Evolutionary conservation across 2,329 filamentous ascomycete species (phyloP), one percentile per base, ranked within the genome.

Genomic region (Fusarium proliferatum): DNA sequence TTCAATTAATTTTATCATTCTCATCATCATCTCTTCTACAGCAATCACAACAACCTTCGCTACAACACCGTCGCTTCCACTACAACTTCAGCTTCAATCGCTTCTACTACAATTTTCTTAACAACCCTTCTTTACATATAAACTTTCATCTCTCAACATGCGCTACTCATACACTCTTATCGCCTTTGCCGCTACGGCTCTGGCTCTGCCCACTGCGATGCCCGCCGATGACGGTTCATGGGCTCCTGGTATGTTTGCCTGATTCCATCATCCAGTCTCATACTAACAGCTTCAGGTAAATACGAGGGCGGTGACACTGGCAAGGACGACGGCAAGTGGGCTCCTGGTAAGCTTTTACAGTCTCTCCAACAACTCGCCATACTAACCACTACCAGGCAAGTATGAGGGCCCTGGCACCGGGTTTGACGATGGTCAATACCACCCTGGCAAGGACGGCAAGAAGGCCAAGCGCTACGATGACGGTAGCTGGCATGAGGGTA

Each of bases 131-230:
- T 36, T 33, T 51, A 7, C 26, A 12, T 33, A 10, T 28, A 5
- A 26, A 8, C 11, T 15, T 43, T 33, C 9, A 11, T 30, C n/a
- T 39, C 9, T 49, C 41, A 73, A 15, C 6, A 76, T 76, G 74
- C 74, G 73, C 36, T 76, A 76, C 69, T 75, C 71, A 12, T 70
- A 57, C 65, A 73, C 74, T 45, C 15, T 76, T 16, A 51, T 76
- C 45, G 73, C 68, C 58, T 74, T 76, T 68, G 74, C 74, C 66
- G 68, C 60, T 23, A 76, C 68, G 58, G 73, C 73, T 67, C 56
- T 76, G 61, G 73, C 73, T 11, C 71, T 76, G 5, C 73, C 73
- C 39, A 70, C 73, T 21, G 58, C 67, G 10, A 76, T 70, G 61
- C 64, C 68, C 9, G 56, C 58, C 9, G 73, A 75, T 13, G 73